Evolutionary conservation across 2,329 filamentous ascomycete genomes (phyloP).

Genomic region (Nakataea oryzae): DNA sequence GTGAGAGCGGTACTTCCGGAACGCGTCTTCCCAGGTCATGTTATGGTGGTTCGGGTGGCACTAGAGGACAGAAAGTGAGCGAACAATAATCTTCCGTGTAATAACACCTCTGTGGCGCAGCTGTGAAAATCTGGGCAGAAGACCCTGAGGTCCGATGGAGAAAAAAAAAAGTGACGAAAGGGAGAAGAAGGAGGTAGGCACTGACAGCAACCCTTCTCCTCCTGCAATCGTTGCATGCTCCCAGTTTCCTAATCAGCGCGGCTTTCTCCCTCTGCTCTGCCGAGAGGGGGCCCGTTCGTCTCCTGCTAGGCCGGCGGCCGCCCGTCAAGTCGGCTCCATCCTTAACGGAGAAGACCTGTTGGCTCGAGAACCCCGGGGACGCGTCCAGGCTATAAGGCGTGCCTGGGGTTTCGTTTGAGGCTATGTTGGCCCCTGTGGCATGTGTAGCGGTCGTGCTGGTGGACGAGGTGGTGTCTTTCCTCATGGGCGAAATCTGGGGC

Average conservation of each 20-base stretch:
- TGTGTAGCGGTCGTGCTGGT: constrained; percentile 40
- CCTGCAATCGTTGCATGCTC: constrained; percentile 45
- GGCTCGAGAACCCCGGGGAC: constrained; percentile 33
- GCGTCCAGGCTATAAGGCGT: constrained; percentile 42
- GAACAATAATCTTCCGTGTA: not conserved
- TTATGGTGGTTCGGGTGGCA: constrained; percentile 50
- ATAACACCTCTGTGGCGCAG: constrained; percentile 3
- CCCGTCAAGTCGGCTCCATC: constrained; percentile 44
- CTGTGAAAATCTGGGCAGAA: not conserved
- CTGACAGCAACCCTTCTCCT: constrained; percentile 48
- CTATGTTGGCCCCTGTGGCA: constrained; percentile 23
- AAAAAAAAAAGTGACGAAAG: not conserved
- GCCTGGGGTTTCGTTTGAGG: constrained; percentile 35
- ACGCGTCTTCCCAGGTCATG: constrained; percentile 50
- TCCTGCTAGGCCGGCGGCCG: constrained; percentile 43
- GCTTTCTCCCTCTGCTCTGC: constrained; percentile 48
- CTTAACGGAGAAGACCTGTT: constrained; percentile 44
- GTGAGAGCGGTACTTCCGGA: constrained; percentile 41
- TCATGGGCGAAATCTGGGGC: constrained; percentile 14
- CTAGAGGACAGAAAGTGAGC: constrained; percentile 18
- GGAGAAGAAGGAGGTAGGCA: constrained; percentile 12
- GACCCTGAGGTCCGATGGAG: not conserved
- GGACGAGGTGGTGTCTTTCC: constrained; percentile 43
- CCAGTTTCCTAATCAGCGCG: constrained; percentile 47
- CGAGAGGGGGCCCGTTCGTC: constrained; percentile 48